Evolutionary conservation across 495 filamentous ascomycete genomes (phyloP), one percentile per base, ranked within the genome.

Genomic region (Cenococcum geophilum): DNA sequence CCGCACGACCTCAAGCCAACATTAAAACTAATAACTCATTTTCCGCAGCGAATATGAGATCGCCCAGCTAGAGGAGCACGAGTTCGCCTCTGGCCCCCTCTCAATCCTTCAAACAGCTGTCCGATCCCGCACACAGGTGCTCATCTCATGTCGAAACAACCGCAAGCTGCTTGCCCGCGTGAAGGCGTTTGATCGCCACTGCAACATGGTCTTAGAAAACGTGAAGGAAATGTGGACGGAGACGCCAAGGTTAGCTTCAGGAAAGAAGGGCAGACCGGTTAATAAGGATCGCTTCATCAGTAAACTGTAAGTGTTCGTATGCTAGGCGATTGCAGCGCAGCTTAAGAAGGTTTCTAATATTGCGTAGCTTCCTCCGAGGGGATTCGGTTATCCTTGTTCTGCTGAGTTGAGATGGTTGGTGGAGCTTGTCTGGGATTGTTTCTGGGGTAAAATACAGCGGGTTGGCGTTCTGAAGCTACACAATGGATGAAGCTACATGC

Each of bases 141-240:
- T 96, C 55, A 93, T 96, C 68, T 90, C 88, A 51, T 88, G 87
- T 74, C 89, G 91, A 36, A 92, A 92, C 79, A 89, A 93, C 79
- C 83, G 91, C 67, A 91, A 91, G 75, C 76, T 91, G 20, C 80
- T 91, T 51, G 89, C 87, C 20, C 81, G 87, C 14, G 86, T 92
- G 58, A 91, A 91, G 76, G 88, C 88, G 11, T 92, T 91, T 73
- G 92, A 97, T 75, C 84, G 93, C 66, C 95, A 97, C 78, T 92
- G 89, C 79, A 95, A 95, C 77, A 95, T 95, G 91, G 88, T 96
- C n/a, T 77, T 95, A 36, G 91, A 96, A 82, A 95, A 95, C 67
- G 90, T 92, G 37, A 98, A 97, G 80, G 93, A 98, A 79, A 97
- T 98, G 91, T 98, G 93, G 93, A 96, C 91, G 5, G 93, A 98